Evolutionary conservation across 345 rosid species (phyloP).

Genomic region (Gossypium herbaceum): DNA sequence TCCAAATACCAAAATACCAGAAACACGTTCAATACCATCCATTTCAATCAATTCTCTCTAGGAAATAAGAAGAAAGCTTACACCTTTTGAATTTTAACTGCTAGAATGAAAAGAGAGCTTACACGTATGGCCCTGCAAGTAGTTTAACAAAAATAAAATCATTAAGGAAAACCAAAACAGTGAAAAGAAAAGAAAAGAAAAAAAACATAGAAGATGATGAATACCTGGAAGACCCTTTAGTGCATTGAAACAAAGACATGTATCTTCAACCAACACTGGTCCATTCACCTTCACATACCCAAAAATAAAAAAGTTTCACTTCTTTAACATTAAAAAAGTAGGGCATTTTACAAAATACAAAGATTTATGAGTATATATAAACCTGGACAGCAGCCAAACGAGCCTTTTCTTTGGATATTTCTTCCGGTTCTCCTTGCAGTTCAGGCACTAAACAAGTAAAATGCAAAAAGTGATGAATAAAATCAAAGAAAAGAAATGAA

Average conservation of each 20-base stretch:
- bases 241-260: constrained; percentile 95
- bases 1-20: background rate
- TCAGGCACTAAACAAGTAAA: constrained; percentile 57
- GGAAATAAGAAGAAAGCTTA: constrained; percentile 2
- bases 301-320: background rate
- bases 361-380: background rate
- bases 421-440: constrained; percentile 91
- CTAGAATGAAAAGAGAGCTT: constrained; percentile 34
- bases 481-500: background rate
- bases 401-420: constrained; percentile 86
- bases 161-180: background rate
- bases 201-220: background rate
- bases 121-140: constrained; percentile 95
- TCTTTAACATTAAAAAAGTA: background rate
- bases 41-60: background rate
- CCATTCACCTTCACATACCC: constrained; percentile 63
- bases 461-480: background rate
- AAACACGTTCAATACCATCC: background rate
- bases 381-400: constrained; percentile 86
- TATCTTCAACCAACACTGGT: constrained; percentile 93
- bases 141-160: constrained; percentile 2
- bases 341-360: background rate
- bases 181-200: background rate
- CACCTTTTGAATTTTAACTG: background rate
- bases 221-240: constrained; percentile 94